phyloP scores from a whole-genome alignment of 192 early-diverging fungal species.

The Endogone sp. region DNA sequence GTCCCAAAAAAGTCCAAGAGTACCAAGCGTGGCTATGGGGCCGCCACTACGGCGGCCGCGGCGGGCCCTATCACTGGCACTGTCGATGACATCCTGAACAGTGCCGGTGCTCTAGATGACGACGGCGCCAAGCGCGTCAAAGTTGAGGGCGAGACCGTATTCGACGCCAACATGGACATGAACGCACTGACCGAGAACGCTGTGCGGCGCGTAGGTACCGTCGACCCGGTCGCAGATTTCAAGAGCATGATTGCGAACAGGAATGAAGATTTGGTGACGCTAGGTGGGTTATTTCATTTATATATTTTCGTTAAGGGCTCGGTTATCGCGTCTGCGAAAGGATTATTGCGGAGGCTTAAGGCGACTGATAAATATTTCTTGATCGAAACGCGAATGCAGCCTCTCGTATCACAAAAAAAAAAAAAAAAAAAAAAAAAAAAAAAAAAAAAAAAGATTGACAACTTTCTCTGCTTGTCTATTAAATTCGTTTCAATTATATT shows the following conservation, averaged over 20 bases:
- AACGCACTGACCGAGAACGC: conserved; percentile 26
- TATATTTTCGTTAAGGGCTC: no score
- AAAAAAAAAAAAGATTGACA: no score
- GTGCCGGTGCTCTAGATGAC: not conserved
- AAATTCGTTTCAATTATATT: no score
- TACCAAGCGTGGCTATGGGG: conserved; percentile 17
- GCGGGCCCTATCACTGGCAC: not conserved
- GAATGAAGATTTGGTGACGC: conserved; percentile 47
- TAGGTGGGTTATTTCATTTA: conserved; percentile 28
- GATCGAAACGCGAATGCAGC: no score
- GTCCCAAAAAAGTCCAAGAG: conserved; percentile 27
- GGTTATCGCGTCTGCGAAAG: no score
- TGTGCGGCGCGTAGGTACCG: conserved; percentile 42
- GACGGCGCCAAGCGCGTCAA: conserved; percentile 5
- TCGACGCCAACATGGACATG: conserved; percentile 21
- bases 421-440: no score
- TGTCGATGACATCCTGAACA: conserved; percentile 2
- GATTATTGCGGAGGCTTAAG: no score
- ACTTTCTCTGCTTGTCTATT: no score
- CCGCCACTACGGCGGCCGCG: conserved; percentile 1
- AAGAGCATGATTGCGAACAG: conserved; percentile 49
- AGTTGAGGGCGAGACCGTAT: conserved; percentile 3
- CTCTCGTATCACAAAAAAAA: conserved; percentile 14
- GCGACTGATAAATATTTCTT: no score
- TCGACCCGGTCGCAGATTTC: conserved; percentile 59